These are phyloP conservation scores for Citrullus colocynthis DNA, from an alignment of 306 rosid genomes.

Conservation along the genomic window DNA sequence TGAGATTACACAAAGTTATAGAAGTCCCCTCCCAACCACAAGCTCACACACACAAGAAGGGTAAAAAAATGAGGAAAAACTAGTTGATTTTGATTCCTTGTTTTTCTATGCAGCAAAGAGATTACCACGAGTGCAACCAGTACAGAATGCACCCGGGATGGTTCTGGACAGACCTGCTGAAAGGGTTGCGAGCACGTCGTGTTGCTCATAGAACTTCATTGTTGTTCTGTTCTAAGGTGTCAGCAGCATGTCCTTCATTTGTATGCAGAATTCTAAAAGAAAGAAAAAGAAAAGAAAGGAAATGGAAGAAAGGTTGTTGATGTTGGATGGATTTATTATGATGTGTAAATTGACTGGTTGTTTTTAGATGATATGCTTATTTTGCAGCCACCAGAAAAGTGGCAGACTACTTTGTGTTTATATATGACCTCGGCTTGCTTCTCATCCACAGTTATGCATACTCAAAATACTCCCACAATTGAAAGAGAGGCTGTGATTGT, in stretches of 20 bases:
- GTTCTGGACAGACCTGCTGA: conserved; percentile 9
- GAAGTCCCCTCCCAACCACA: background rate
- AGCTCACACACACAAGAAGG: background rate
- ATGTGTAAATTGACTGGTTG: conserved; percentile 8
- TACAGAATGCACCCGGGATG: conserved; percentile 9
- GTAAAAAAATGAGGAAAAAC: background rate
- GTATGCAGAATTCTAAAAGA: background rate
- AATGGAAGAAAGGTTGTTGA: background rate
- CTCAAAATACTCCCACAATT: background rate
- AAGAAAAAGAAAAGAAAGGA: background rate
- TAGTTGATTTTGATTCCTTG: background rate
- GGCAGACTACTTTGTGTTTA: conserved; percentile 2
- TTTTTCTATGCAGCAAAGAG: conserved; percentile 4
- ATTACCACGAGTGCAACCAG: conserved; percentile 7
- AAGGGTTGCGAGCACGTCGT: conserved; percentile 2
- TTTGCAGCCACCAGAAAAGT: conserved; percentile 3
- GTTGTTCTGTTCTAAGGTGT: background rate
- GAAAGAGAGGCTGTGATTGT: background rate
- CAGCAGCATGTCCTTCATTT: background rate
- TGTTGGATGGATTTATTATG: background rate
- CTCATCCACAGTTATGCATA: background rate
- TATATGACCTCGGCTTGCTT: background rate
- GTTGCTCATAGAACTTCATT: conserved; percentile 5
- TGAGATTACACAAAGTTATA: background rate
- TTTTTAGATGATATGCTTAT: conserved; percentile 1